Evolutionary conservation across 306 rosid genomes (phyloP), one percentile per base, ranked within the genome.

Genomic region (Dalbergia cultrata): DNA sequence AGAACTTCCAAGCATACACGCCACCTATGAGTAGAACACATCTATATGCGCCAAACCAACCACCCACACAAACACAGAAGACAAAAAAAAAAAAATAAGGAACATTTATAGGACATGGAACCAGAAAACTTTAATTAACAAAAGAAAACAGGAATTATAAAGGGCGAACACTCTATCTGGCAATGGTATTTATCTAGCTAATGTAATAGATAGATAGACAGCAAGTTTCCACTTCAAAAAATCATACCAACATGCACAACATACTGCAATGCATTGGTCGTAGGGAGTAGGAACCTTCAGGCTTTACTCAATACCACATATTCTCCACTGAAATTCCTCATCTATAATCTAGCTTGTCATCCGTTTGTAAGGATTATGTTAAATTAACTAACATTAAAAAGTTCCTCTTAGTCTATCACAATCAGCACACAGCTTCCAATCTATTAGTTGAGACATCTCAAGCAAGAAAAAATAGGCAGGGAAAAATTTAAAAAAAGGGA

Each of bases 401-500:
- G 62, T 72, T 59, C 34, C 64, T 47, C 41, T 47, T 65, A 39
- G 64, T 80, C 72, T 56, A 73, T 37, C 69, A 71, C 43, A 45
- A 34, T 67, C 74, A 81, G 56, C 81, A 81, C 58, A 72, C 60
- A 60, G 66, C 64, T 65, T 70, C 43, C 41, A 47, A 64, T 57
- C 66, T 67, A 47, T 45, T 57, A 33, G 61, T 54, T 14, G 56
- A 77, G 74, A 74, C 65, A 58, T 57, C 11, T 43, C 26, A 57
- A 62, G 70, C 67, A 49, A 69, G 58, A 53, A 71, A 43, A 62
- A 82, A 60, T 33, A 44, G 66, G 58, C 5, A 9, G 45, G 22
- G 13, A 21, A 67, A 59, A 45, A 26, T 26, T 26, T 22, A 66
- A 34, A 81, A 58, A 57, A 17, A 78, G 54, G 80, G 72, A 53